These are phyloP conservation scores for Aspergillus nomiae DNA, from an alignment of 2,329 filamentous ascomycete genomes.

Conservation along the genomic window DNA sequence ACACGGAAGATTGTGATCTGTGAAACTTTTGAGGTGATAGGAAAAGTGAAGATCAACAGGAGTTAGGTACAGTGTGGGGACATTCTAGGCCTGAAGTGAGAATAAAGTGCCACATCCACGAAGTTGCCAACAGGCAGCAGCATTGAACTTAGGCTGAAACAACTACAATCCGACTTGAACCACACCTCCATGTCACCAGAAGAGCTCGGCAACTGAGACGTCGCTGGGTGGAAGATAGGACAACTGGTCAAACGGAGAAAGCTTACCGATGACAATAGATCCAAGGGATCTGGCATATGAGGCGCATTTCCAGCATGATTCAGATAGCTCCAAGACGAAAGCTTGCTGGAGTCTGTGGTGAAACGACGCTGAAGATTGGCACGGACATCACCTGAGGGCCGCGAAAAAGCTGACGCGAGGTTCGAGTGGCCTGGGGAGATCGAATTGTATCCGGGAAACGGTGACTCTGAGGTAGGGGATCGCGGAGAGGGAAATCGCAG, in stretches of 20 bases:
- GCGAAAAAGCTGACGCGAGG: constrained; percentile 60
- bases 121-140: neutral
- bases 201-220: neutral
- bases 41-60: neutral
- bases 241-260: constrained; percentile 12
- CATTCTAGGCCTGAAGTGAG: neutral
- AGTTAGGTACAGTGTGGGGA: neutral
- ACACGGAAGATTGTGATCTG: neutral
- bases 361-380: constrained; percentile 84
- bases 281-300: constrained; percentile 56
- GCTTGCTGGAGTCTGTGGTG: constrained; percentile 84
- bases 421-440: constrained; percentile 68
- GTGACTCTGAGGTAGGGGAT: constrained; percentile 73
- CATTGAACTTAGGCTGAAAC: neutral
- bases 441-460: constrained; percentile 74
- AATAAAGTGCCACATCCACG: neutral
- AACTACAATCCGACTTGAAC: neutral
- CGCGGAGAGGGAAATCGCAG: constrained; percentile 76
- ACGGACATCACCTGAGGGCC: constrained; percentile 67
- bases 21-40: neutral
- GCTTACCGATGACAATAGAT: constrained; percentile 58
- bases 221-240: neutral
- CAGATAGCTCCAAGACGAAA: constrained; percentile 72
- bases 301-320: constrained; percentile 50
- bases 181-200: neutral